Conservation (phyloP, 371 early-diverging fungal species). For the Syncephalastrum contaminatum region DNA sequence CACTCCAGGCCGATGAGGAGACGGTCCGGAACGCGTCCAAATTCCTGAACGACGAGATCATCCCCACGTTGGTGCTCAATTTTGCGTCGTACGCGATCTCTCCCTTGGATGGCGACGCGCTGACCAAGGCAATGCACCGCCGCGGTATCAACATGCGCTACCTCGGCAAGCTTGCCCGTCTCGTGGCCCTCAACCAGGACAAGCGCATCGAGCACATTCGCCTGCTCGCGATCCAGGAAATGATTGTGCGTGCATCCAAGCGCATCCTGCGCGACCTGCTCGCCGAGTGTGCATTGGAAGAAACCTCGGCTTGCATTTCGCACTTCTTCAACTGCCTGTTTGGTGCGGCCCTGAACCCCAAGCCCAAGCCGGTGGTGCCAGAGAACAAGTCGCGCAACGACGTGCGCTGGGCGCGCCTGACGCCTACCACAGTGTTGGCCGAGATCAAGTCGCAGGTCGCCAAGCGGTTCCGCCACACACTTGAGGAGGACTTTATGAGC, state of each 20-base stretch:
- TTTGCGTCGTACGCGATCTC: slow-evolving; percentile 71
- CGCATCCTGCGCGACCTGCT: slow-evolving; percentile 75
- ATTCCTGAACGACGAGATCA: slow-evolving; percentile 69
- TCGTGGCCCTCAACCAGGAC: slow-evolving; percentile 60
- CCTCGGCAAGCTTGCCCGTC: slow-evolving; percentile 71
- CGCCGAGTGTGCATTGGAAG: slow-evolving; percentile 51
- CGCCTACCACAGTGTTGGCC: slow-evolving; percentile 59
- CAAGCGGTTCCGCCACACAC: slow-evolving; percentile 74
- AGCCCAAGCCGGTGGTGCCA: slow-evolving; percentile 47
- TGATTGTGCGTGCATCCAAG: slow-evolving; percentile 86
- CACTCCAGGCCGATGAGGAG: slow-evolving; percentile 45
- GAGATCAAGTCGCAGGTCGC: slow-evolving; percentile 61
- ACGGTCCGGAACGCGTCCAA: slow-evolving; percentile 75
- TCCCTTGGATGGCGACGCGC: slow-evolving; percentile 79
- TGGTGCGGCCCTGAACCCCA: slow-evolving; percentile 55
- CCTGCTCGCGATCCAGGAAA: slow-evolving; percentile 70
- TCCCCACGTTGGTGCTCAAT: slow-evolving; percentile 75
- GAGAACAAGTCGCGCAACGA: slow-evolving; percentile 30
- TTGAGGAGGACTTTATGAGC: slow-evolving; percentile 54
- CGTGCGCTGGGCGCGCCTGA: slow-evolving; percentile 53
- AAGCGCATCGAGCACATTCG: slow-evolving; percentile 57
- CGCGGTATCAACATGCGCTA: slow-evolving; percentile 98
- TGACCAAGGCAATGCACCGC: slow-evolving; percentile 86
- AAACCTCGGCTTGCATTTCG: slow-evolving; percentile 66
- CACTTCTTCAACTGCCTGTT: slow-evolving; percentile 85